Conservation (phyloP, 768 basidiomycete genomes). For the Rickenella mellea region DNA sequence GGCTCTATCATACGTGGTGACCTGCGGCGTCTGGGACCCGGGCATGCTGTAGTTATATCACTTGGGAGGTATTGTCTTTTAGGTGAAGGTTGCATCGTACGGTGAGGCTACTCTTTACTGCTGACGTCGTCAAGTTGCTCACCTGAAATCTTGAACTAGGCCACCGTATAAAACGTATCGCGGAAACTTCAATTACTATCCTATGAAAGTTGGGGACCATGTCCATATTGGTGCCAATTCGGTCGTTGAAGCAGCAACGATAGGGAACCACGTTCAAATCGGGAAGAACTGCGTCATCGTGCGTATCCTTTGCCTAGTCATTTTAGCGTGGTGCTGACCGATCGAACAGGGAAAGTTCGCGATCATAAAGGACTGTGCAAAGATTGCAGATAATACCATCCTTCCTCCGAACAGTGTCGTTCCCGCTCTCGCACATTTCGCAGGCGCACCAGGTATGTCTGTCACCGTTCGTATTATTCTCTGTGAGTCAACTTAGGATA, state of each 20-base stretch:
- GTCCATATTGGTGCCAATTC: slow-evolving; percentile 87
- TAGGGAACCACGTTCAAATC: slow-evolving; percentile 90
- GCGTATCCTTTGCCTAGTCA: no score
- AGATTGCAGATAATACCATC: slow-evolving; percentile 82
- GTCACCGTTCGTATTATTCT: neutral
- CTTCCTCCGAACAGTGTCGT: slow-evolving; percentile 89
- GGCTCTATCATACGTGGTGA: slow-evolving; percentile 91
- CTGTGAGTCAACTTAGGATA: slow-evolving; percentile 1
- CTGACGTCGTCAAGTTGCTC: neutral
- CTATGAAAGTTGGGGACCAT: slow-evolving; percentile 93
- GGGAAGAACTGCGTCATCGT: slow-evolving; percentile 95
- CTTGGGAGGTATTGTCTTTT: slow-evolving; percentile 89
- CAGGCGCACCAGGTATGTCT: slow-evolving; percentile 77
- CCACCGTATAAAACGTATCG: slow-evolving; percentile 87
- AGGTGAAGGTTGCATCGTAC: slow-evolving; percentile 86
- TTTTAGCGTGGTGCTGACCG: no score
- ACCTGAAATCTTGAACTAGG: slow-evolving; percentile 22
- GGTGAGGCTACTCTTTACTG: slow-evolving; percentile 34
- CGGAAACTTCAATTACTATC: slow-evolving; percentile 93
- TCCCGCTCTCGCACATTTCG: slow-evolving; percentile 76
- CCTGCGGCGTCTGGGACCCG: slow-evolving; percentile 77
- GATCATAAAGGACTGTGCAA: slow-evolving; percentile 92
- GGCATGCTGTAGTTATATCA: slow-evolving; percentile 89
- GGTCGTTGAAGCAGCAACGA: slow-evolving; percentile 89
- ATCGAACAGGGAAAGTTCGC: slow-evolving; percentile 88